phyloP scores from a whole-genome alignment of 2,329 filamentous ascomycete species.

The Fusarium sacchari region DNA sequence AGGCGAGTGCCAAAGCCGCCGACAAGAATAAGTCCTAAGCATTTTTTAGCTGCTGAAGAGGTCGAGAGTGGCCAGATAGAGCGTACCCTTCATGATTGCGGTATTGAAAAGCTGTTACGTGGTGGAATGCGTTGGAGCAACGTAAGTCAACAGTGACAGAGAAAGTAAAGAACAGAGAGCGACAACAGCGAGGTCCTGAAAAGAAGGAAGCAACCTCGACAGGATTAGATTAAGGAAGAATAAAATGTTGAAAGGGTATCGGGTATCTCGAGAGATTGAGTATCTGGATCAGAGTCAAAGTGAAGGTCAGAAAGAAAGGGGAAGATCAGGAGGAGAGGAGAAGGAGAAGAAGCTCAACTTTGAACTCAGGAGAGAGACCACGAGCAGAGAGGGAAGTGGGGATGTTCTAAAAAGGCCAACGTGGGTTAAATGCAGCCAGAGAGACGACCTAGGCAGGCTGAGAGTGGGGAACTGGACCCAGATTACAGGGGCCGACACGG shows the following conservation, averaged over 20 bases:
- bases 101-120: conserved; percentile 34
- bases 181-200: conserved; percentile 38
- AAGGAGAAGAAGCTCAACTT: conserved; percentile 27
- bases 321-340: conserved; percentile 10
- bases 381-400: conserved; percentile 30
- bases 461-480: conserved; percentile 23
- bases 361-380: conserved; percentile 39
- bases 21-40: conserved; percentile 94
- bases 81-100: conserved; percentile 53
- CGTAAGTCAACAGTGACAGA: conserved; percentile 25
- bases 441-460: conserved; percentile 19
- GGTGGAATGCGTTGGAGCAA: conserved; percentile 31
- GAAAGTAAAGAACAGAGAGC: conserved; percentile 37
- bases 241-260: conserved; percentile 14
- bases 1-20: conserved; percentile 98
- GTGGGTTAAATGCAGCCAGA: conserved; percentile 42
- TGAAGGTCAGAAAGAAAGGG: conserved; percentile 28
- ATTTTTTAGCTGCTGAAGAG: conserved; percentile 30
- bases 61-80: not conserved
- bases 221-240: conserved; percentile 41
- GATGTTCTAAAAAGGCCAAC: conserved; percentile 43
- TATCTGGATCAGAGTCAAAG: conserved; percentile 23
- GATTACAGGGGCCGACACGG: conserved; percentile 11
- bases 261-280: conserved; percentile 37
- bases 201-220: conserved; percentile 39